Percentiles rank a stretch among this genome's conserved stretches.
These are phyloP conservation scores for Lupinus albus DNA, from an alignment of 306 rosid genomes.

Conservation along the genomic window DNA sequence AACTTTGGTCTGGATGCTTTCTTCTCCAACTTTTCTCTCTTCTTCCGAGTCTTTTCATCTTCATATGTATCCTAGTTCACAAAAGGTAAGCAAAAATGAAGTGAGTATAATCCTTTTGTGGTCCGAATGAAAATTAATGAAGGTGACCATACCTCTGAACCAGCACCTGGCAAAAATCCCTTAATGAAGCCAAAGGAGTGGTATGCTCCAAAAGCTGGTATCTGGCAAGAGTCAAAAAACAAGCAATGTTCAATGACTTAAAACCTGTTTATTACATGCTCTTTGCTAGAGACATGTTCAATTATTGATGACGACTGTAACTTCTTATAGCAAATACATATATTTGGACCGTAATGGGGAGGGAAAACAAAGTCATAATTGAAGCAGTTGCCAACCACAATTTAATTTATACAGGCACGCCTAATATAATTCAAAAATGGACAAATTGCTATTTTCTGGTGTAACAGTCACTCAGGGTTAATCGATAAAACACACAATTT, in stretches of 20 bases:
- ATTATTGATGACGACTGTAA: slow-evolving; percentile 14
- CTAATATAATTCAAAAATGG: slow-evolving; percentile 13
- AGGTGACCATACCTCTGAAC: slow-evolving; percentile 65
- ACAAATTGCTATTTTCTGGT: not conserved
- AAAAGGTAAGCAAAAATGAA: slow-evolving; percentile 30
- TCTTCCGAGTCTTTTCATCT: slow-evolving; percentile 91
- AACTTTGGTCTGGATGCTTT: slow-evolving; percentile 80
- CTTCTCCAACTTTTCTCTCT: slow-evolving; percentile 95
- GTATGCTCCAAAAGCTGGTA: slow-evolving; percentile 86
- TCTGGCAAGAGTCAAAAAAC: slow-evolving; percentile 53
- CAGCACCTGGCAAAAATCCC: slow-evolving; percentile 65
- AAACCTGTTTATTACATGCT: not conserved
- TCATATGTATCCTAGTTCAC: slow-evolving; percentile 64
- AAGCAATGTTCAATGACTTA: slow-evolving; percentile 5
- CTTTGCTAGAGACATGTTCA: not conserved
- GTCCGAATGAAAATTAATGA: slow-evolving; percentile 10
- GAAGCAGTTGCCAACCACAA: not conserved
- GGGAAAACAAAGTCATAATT: not conserved
- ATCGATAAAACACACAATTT: slow-evolving; percentile 18
- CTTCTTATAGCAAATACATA: not conserved
- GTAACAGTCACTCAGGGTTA: slow-evolving; percentile 3
- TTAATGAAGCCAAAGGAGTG: slow-evolving; percentile 75
- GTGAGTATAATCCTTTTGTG: not conserved
- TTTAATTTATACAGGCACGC: not conserved
- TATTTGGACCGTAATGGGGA: not conserved